Base-by-base conservation (phyloP, 148 eudicot species). In the Persicaria tinctoria region DNA sequence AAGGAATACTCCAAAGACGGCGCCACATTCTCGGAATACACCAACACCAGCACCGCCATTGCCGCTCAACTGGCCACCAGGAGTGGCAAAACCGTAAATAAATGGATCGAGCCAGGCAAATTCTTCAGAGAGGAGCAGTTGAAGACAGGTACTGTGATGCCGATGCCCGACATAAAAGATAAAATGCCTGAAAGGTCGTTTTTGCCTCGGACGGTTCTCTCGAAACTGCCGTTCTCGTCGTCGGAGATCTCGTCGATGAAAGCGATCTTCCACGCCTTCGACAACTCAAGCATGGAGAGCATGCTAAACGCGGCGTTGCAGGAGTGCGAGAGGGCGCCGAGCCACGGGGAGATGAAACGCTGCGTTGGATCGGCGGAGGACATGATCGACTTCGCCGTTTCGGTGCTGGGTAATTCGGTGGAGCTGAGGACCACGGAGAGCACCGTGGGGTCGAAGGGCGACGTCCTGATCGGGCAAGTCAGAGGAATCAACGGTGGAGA, bases 171-270 rank as follows among this genome's bases (percentile, higher is more conserved):
- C 68, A 85, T 93, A 14, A 79, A 68, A 3, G 98, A 93, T 60
- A 93, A 89, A 75, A 90, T 93, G 96, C 98, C 98, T 0, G 75
- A 78, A 73, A 86, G 98, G 85, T 89, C 98, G 72, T 93, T 93
- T 79, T 77, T 93, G 75, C 98, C 98, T 60, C 85, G 93, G 48
- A 44, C 78, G 11, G 83, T 93, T 38, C 66, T 78, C 76, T 68
- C 96, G 0, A 93, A 87, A 82, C 71, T 93, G 46, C 96, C 98
- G 54, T 93, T 93, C 47, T 83, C 92, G 3, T 76, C 88, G 5
- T 77, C 83, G 18, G 79, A 81, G 75, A 59, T 86, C n/a, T 47
- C 48, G 0, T 75, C 84, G 1, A 5, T 90, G 79, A 90, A 82
- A 77, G 79, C 57, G 9, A 81, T 89, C 44, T 93, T 93, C 74